Evolutionary conservation across 1,284 basidiomycete genomes (phyloP), one percentile per base, ranked within the genome.

Genomic region (Ustilago loliicola): DNA sequence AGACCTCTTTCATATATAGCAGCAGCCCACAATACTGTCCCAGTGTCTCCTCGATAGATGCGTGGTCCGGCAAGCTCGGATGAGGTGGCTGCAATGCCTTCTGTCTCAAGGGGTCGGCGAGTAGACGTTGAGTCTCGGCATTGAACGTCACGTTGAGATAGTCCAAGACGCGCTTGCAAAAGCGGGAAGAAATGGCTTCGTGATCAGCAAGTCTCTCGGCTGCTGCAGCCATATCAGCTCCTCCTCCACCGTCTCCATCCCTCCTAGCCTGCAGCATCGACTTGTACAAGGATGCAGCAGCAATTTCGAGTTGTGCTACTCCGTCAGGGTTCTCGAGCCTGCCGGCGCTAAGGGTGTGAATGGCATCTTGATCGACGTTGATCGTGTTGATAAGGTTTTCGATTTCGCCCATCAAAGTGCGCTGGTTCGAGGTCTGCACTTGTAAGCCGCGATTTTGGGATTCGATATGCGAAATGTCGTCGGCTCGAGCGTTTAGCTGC

Each of bases 401-500:
- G 57, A 86, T 81, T 66, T 86, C 85, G 36, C 64, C 62, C 54
- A 80, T 73, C 29, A 86, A 70, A 30, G 78, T 67, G 95, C 92
- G 91, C 86, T 98, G 96, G 82, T 99, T 99, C 83, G 96, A 95
- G 11, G 92, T 98, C 83, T 99, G 96, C 1, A 99, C 95, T 87
- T 99, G 97, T 38, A 99, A 88, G 80, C 97, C 97, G 60, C 96
- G 91, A 84, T 97, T 96, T 87, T 99, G 97, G 2, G 93, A 93
- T 88, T 99, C 97, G 81, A 99, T 98, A 84, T 92, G 96, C 10
- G 90, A 91, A 68, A 99, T 98, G 85, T 99, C 97, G 64, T 99
- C 84, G 1, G 80, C 77, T 1, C 84, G 75, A 25, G 79, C 60
- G 23, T 85, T 85, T 68, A 86, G 76, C 57, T 80, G 75, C 45